These are phyloP conservation scores for Phytomonas francai DNA, from an alignment of 208 protist species.

Conservation along the genomic window DNA sequence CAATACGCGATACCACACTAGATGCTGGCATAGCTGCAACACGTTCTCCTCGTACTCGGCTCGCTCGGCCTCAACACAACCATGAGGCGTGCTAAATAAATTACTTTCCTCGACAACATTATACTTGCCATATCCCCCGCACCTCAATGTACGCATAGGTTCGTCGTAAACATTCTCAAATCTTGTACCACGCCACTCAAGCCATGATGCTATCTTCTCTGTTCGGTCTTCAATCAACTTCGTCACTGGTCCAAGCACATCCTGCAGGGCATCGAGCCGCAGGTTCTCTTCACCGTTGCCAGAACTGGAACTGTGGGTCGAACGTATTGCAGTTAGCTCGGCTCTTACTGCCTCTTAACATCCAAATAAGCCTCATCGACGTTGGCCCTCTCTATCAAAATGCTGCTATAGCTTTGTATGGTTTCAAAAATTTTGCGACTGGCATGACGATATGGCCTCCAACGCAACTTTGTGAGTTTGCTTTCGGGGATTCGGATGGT, in stretches of 20 bases:
- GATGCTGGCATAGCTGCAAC: constrained; percentile 28
- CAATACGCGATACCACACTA: no score
- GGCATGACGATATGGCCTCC: constrained; percentile 75
- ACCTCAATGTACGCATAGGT: constrained; percentile 39
- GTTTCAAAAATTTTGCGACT: constrained; percentile 67
- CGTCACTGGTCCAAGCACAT: constrained; percentile 48
- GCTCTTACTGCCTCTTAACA: constrained; percentile 46
- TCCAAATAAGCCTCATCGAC: constrained; percentile 89
- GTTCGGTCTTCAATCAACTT: constrained; percentile 40
- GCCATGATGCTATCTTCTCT: constrained; percentile 44
- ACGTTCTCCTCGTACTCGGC: constrained; percentile 26
- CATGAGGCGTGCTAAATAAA: background rate
- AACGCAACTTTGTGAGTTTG: constrained; percentile 75
- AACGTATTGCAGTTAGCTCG: constrained; percentile 28
- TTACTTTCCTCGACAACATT: background rate
- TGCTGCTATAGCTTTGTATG: constrained; percentile 33
- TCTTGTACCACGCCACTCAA: constrained; percentile 28
- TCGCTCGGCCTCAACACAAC: constrained; percentile 15
- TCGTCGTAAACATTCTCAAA: constrained; percentile 42
- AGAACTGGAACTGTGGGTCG: constrained; percentile 1
- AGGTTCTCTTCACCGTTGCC: background rate
- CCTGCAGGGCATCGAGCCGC: constrained; percentile 20
- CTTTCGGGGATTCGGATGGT: constrained; percentile 43
- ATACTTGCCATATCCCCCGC: constrained; percentile 11
- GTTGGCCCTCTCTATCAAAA: constrained; percentile 60